Evolutionary conservation across 805 yeast species (phyloP).

Genomic region (Saccharomycopsis schoenii): DNA sequence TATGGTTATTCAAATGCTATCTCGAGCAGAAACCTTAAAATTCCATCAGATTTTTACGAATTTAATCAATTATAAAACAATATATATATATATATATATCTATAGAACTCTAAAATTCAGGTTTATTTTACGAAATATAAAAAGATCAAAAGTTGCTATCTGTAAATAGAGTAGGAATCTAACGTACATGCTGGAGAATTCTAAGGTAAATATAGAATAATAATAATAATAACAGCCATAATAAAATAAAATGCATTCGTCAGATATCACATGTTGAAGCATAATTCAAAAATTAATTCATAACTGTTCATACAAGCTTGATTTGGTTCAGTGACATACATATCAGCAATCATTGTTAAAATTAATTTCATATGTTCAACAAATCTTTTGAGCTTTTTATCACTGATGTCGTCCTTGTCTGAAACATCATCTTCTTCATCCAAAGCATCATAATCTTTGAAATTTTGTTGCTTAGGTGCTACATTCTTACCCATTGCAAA

Average conservation of each 20-base stretch:
- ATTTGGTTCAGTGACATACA: slow-evolving; percentile 2
- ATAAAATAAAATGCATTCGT: background rate
- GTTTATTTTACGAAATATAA: too few species aligned
- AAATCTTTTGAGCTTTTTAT: slow-evolving; percentile 5
- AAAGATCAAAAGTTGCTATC: too few species aligned
- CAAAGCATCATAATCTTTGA: background rate
- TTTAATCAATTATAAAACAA: too few species aligned
- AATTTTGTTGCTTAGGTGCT: background rate
- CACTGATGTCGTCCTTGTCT: background rate
- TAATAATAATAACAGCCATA: too few species aligned
- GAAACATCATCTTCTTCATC: background rate
- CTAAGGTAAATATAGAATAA: background rate
- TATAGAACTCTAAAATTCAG: too few species aligned
- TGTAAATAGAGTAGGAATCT: too few species aligned
- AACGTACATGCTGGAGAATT: too few species aligned
- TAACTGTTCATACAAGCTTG: slow-evolving; percentile 10
- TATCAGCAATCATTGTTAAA: slow-evolving; percentile 5
- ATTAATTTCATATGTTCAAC: slow-evolving; percentile 13
- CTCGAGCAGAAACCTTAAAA: too few species aligned
- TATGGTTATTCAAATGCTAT: too few species aligned
- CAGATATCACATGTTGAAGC: slow-evolving; percentile 11
- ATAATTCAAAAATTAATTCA: slow-evolving; percentile 12
- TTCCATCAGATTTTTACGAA: too few species aligned
- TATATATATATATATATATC: too few species aligned
- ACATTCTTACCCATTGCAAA: slow-evolving; percentile 13